These are phyloP conservation scores for Hypholoma sublateritium DNA, from an alignment of 768 basidiomycete species.

Conservation along the genomic window DNA sequence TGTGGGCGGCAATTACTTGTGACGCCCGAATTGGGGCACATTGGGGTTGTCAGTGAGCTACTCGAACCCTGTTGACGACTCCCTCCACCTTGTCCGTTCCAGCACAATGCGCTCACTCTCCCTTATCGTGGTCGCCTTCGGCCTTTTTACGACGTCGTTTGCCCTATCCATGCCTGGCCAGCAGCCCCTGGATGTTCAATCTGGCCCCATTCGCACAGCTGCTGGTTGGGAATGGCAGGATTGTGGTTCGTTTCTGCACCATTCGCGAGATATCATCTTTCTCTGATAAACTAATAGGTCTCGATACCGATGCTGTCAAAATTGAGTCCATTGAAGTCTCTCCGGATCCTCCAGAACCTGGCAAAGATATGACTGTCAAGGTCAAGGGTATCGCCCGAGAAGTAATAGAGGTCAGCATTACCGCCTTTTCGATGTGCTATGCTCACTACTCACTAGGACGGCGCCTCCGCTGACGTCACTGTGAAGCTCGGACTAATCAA, in stretches of 20 bases:
- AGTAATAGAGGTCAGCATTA: slow-evolving; percentile 59
- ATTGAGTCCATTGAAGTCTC: slow-evolving; percentile 69
- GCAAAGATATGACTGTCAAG: slow-evolving; percentile 82
- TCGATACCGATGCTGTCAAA: slow-evolving; percentile 45
- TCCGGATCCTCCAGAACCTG: slow-evolving; percentile 91
- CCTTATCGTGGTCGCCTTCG: slow-evolving; percentile 13
- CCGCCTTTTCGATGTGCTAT: not conserved
- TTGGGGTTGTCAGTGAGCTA: not conserved
- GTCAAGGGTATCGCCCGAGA: slow-evolving; percentile 62
- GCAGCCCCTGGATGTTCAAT: slow-evolving; percentile 20
- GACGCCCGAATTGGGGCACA: not conserved
- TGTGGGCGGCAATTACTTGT: not conserved
- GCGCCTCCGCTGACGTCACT: slow-evolving; percentile 83
- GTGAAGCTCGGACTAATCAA: slow-evolving; percentile 96
- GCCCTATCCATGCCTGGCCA: slow-evolving; percentile 23
- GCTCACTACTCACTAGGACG: slow-evolving; percentile 57
- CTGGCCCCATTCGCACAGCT: slow-evolving; percentile 28
- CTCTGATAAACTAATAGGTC: slow-evolving; percentile 7
- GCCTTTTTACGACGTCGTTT: slow-evolving; percentile 19
- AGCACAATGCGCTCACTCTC: slow-evolving; percentile 20
- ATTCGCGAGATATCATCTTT: not conserved
- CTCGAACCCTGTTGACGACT: not conserved
- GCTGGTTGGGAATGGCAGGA: slow-evolving; percentile 64
- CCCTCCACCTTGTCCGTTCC: slow-evolving; percentile 5
- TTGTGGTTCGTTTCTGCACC: slow-evolving; percentile 61